These are phyloP conservation scores for Tuber borchii DNA, from an alignment of 495 filamentous ascomycete species.

Conservation along the genomic window DNA sequence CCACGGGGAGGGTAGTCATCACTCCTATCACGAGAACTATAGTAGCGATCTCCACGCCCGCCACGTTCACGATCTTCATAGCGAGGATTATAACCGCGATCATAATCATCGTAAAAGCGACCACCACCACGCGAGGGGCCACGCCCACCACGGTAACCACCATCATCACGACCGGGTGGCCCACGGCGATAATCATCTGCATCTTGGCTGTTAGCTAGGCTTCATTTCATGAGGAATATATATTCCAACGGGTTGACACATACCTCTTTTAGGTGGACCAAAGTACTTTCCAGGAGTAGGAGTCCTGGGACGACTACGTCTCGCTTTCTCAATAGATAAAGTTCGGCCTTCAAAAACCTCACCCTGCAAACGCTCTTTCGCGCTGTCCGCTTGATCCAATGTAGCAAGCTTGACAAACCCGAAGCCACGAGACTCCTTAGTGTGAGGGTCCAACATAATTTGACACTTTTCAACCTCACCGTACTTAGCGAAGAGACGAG, in stretches of 20 bases:
- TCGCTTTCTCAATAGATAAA: slow-evolving; percentile 97
- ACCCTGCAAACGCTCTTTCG: slow-evolving; percentile 91
- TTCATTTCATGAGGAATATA: slow-evolving; percentile 6
- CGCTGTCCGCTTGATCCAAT: slow-evolving; percentile 86
- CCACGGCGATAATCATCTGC: slow-evolving; percentile 56
- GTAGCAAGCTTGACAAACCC: slow-evolving; percentile 99
- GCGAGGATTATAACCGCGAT: slow-evolving; percentile 55
- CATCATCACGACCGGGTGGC: slow-evolving; percentile 46
- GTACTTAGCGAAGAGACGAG: slow-evolving; percentile 95
- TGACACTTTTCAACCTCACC: slow-evolving; percentile 98
- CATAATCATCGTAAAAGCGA: slow-evolving; percentile 50
- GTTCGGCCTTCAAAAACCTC: slow-evolving; percentile 93
- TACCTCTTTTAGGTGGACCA: slow-evolving; percentile 95
- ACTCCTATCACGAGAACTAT: slow-evolving; percentile 47
- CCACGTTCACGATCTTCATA: slow-evolving; percentile 53
- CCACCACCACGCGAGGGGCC: slow-evolving; percentile 44
- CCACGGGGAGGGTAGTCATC: slow-evolving; percentile 60
- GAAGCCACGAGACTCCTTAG: slow-evolving; percentile 96
- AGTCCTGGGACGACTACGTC: slow-evolving; percentile 85
- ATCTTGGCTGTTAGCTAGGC: slow-evolving; percentile 39
- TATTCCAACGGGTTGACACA: slow-evolving; percentile 40
- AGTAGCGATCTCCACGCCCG: slow-evolving; percentile 54
- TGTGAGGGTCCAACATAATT: slow-evolving; percentile 98
- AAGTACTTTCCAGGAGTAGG: slow-evolving; percentile 99
- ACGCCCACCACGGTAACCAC: slow-evolving; percentile 42